Conservation (phyloP, 2,329 filamentous ascomycete genomes). For the Cladosporium sp. region DNA sequence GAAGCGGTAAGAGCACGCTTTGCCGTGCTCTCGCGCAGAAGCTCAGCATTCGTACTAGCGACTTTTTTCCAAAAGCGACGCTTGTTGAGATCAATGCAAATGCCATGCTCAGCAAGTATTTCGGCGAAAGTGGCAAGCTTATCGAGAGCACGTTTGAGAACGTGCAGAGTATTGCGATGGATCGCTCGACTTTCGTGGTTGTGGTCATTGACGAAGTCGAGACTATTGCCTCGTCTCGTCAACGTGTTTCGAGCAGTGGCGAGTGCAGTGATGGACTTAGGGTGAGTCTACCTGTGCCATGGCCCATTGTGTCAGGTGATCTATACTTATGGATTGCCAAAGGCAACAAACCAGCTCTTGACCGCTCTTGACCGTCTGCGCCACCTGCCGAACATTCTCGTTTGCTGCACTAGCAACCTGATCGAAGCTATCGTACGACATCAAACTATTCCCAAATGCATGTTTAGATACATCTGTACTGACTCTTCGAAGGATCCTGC, state of each 20-base stretch:
- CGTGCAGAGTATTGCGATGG: slow-evolving; percentile 34
- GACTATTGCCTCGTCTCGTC: slow-evolving; percentile 43
- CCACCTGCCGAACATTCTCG: slow-evolving; percentile 41
- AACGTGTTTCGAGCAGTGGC: slow-evolving; percentile 35
- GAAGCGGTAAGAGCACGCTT: slow-evolving; percentile 41
- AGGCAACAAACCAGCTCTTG: slow-evolving; percentile 48
- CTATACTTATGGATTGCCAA: background rate
- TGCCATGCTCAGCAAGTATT: slow-evolving; percentile 44
- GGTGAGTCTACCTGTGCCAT: slow-evolving; percentile 19
- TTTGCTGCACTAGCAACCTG: slow-evolving; percentile 50
- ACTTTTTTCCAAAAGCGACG: slow-evolving; percentile 30
- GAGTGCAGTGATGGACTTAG: slow-evolving; percentile 46
- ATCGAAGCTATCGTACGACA: slow-evolving; percentile 37
- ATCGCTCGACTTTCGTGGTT: slow-evolving; percentile 40
- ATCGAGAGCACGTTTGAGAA: slow-evolving; percentile 41
- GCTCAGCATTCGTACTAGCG: slow-evolving; percentile 42
- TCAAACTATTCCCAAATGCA: background rate
- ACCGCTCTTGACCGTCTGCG: slow-evolving; percentile 45
- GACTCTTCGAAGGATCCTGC: slow-evolving; percentile 38
- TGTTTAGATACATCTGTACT: background rate
- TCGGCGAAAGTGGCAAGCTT: slow-evolving; percentile 44
- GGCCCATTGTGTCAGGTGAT: background rate
- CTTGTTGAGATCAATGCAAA: slow-evolving; percentile 46
- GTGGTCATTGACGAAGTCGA: slow-evolving; percentile 51
- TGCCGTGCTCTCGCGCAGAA: slow-evolving; percentile 50